These are phyloP conservation scores for Iris macrosiphon DNA, from an alignment of 106 monocot species.

Conservation along the genomic window DNA sequence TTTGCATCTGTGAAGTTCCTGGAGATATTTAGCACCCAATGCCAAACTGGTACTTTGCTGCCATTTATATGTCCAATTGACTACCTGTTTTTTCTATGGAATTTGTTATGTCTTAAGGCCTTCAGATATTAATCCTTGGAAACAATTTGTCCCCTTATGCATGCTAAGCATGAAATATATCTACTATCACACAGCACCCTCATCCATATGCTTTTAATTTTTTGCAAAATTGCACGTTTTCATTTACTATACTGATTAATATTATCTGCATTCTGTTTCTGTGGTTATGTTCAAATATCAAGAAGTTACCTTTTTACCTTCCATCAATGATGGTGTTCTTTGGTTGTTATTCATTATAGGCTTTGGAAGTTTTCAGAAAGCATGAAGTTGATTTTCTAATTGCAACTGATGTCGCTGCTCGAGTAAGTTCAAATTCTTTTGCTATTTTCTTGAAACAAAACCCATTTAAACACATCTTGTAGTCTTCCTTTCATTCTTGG, in stretches of 20 bases:
- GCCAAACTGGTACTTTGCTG: too few species aligned
- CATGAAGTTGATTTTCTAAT: constrained; percentile 93
- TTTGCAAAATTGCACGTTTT: not conserved
- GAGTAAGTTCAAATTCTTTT: constrained; percentile 57
- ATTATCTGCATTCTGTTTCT: not conserved
- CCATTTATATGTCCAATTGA: too few species aligned
- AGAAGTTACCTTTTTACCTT: not conserved
- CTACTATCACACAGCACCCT: not conserved
- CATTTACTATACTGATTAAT: not conserved
- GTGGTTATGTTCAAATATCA: not conserved
- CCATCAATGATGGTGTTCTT: constrained; percentile 1
- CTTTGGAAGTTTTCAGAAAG: constrained; percentile 90
- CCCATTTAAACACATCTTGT: not conserved
- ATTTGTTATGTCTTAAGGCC: too few species aligned
- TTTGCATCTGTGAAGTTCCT: too few species aligned
- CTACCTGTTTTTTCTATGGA: too few species aligned
- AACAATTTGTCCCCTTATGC: not conserved
- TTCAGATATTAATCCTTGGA: too few species aligned
- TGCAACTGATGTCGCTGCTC: constrained; percentile 99
- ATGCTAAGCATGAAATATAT: not conserved
- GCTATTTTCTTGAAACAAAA: not conserved
- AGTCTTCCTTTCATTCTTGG: not conserved
- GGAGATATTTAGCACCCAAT: too few species aligned
- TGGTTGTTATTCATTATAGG: constrained; percentile 34
- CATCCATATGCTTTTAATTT: not conserved